These are phyloP conservation scores for Macaranga tanarius DNA, from an alignment of 441 rosid species.

Conservation along the genomic window DNA sequence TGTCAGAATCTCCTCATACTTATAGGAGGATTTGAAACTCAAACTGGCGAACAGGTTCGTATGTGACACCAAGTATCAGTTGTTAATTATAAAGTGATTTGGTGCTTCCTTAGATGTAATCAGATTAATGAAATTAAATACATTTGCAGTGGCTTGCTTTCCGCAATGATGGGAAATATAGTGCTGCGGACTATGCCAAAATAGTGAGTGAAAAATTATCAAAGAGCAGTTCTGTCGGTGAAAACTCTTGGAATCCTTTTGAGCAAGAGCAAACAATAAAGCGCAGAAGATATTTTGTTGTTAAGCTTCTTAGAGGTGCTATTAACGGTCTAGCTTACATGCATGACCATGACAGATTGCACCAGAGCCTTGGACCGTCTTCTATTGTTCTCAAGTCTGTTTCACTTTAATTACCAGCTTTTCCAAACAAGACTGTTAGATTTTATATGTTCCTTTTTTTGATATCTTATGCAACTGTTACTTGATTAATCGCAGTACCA, in stretches of 20 bases:
- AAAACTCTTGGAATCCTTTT: conserved; percentile 59
- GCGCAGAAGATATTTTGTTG: conserved; percentile 55
- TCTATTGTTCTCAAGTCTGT: conserved; percentile 85
- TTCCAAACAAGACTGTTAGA: conserved; percentile 1
- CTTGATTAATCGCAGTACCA: conserved; percentile 51
- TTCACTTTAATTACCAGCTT: conserved; percentile 2
- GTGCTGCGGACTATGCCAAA: conserved; percentile 82
- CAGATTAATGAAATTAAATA: conserved; percentile 28
- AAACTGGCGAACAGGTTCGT: conserved; percentile 86
- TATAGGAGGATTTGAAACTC: conserved; percentile 89
- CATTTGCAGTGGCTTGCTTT: conserved; percentile 86
- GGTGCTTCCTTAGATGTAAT: conserved; percentile 21
- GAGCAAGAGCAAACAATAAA: conserved; percentile 50
- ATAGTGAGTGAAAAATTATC: conserved; percentile 59
- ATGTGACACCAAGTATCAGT: conserved; percentile 24
- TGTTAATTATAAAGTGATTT: conserved; percentile 6
- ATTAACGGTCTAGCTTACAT: conserved; percentile 80
- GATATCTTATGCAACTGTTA: conserved; percentile 7
- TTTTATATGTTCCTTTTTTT: conserved; percentile 8
- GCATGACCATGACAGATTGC: conserved; percentile 83
- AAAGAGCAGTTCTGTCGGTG: conserved; percentile 35
- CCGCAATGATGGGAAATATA: conserved; percentile 73
- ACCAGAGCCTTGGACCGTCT: conserved; percentile 97
- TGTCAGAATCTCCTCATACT: conserved; percentile 67
- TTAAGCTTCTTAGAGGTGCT: conserved; percentile 69